phyloP scores from a whole-genome alignment of 2,329 filamentous ascomycete genomes.

The Claviceps sp. region DNA sequence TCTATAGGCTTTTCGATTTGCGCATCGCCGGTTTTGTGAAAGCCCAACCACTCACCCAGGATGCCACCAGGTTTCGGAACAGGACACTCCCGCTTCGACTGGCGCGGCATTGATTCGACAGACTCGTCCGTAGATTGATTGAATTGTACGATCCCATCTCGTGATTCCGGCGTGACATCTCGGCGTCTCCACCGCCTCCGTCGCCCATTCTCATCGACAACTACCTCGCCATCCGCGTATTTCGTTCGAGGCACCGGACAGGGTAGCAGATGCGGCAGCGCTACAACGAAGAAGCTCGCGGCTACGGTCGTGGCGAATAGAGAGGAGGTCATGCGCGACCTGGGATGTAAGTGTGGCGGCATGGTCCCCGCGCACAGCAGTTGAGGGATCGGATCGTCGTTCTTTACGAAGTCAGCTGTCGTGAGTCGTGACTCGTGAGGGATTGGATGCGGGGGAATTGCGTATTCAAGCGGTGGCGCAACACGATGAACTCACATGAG shows the following conservation, averaged over 20 bases:
- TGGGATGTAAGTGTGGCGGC: slow-evolving; percentile 83
- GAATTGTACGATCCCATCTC: slow-evolving; percentile 37
- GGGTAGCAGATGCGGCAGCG: slow-evolving; percentile 76
- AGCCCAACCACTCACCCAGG: slow-evolving; percentile 62
- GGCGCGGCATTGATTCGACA: slow-evolving; percentile 21
- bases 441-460: background rate
- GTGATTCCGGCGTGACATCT: slow-evolving; percentile 21
- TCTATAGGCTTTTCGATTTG: slow-evolving; percentile 10
- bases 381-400: slow-evolving; percentile 1
- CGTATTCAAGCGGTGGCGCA: too few species aligned
- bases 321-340: slow-evolving; percentile 83
- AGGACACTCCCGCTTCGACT: slow-evolving; percentile 62
- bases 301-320: slow-evolving; percentile 89
- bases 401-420: slow-evolving; percentile 3
- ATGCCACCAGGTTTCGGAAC: slow-evolving; percentile 80
- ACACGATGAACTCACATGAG: slow-evolving; percentile 8
- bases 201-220: slow-evolving; percentile 31
- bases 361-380: slow-evolving; percentile 29
- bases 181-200: slow-evolving; percentile 31
- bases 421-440: background rate
- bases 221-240: slow-evolving; percentile 55
- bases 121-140: slow-evolving; percentile 25
- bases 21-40: slow-evolving; percentile 30
- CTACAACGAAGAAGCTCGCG: slow-evolving; percentile 85
- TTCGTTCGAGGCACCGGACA: slow-evolving; percentile 71